Evolutionary conservation across 768 basidiomycete genomes (phyloP), one percentile per base, ranked within the genome.

Genomic region (Russula abietina): DNA sequence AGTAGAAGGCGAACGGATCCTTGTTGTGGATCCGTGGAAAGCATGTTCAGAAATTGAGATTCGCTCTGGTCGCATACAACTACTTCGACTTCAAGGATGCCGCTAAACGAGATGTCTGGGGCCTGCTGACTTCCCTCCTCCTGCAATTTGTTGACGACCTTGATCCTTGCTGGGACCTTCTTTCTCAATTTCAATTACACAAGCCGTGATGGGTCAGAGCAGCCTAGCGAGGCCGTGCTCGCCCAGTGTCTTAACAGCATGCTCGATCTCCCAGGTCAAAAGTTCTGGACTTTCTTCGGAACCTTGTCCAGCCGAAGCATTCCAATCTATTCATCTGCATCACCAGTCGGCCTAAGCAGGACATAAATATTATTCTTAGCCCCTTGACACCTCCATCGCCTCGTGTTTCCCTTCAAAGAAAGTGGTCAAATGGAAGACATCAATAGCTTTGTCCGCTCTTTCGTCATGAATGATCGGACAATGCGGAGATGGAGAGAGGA

Each of bases 11-110:
- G 22, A 45, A 41, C 14, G 32, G 55, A 0, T 57, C 55, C 1
- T 30, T 61, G 11, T 50, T 61, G 16, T 56, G 60, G 60, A 61
- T 56, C 28, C 55, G 30, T 22, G 61, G 61, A 8, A 51, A 19
- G 38, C 36, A n/a, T n/a, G 51, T 39, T 26, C 57, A 16, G 30
- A 26, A 41, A n/a, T 26, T 49, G 11, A 39, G 38, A 30, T 51
- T 38, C 16, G 48, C 7, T 16, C 14, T 59, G 4, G 4, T 48
- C 54, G 39, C 26, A 1, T 55, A 26, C 17, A 39, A 26, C 17
- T 55, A 55, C 17, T 55, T 24, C 22, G 53, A 55, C 16, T 55
- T 55, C 26, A 41, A 30, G 10, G 54, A 41, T 3, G 10, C 8
- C 16, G 10, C 16, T 4, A 55, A 55, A 33, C 38, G 26, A 7